Conservation (phyloP, 441 rosid genomes). For the Theobroma grandiflorum region DNA sequence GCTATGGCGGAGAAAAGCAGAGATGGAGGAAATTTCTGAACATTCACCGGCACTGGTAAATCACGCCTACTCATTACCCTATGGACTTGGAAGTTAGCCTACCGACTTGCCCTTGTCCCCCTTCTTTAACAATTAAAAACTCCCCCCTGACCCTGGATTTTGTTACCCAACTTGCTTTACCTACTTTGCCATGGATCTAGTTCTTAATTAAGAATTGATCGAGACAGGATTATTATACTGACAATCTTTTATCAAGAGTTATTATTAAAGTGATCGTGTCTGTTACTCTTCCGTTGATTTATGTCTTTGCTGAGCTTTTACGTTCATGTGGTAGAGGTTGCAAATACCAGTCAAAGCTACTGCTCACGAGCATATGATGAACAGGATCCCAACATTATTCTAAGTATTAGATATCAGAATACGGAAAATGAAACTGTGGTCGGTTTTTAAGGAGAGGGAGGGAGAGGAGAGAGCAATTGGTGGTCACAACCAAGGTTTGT, state of each 20-base stretch:
- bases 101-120: constrained; percentile 20
- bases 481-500: not conserved
- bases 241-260: not conserved
- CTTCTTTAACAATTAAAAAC: constrained; percentile 5
- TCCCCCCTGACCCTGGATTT: not conserved
- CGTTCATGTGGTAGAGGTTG: not conserved
- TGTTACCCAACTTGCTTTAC: not conserved
- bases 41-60: not conserved
- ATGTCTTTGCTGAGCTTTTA: not conserved
- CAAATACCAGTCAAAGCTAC: constrained; percentile 19
- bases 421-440: not conserved
- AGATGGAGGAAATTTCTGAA: not conserved
- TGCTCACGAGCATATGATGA: constrained; percentile 1
- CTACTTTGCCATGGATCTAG: not conserved
- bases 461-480: not conserved
- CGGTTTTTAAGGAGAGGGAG: no score
- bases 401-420: not conserved
- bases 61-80: constrained; percentile 20
- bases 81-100: constrained; percentile 23
- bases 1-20: not conserved
- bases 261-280: not conserved
- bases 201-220: constrained; percentile 12
- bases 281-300: no score
- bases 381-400: not conserved
- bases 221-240: not conserved